Evolutionary conservation across 2,329 filamentous ascomycete genomes (phyloP), one percentile per base, ranked within the genome.

Genomic region (Samsoniella hepiali): DNA sequence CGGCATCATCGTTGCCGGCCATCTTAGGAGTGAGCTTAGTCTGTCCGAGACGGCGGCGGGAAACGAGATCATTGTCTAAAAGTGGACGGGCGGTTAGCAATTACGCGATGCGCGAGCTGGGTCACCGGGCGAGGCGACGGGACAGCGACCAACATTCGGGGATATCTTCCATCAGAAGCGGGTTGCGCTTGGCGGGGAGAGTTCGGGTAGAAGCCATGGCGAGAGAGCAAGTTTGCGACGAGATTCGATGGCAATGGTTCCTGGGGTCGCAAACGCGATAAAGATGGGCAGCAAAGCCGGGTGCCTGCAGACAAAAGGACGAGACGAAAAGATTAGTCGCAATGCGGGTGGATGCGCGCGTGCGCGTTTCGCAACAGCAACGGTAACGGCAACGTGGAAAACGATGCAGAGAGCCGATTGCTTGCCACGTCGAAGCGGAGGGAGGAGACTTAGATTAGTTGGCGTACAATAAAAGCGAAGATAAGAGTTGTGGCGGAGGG

Each of bases 11-110:
- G n/a, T 88, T 80, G 69, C 90, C 87, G 40, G 88, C 87, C 71
- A 92, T 88, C 79, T 93, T 95, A 59, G 93, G 88, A 10, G 89
- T 88, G 67, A 99, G 84, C 77, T 96, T 91, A 31, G 95, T 99
- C 78, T 97, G 93, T 54, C 94, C 95, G 53, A 99, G 84, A 69
- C 94, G 91, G 72, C 95, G 90, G 73, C 93, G 89, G 75, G 88
- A 81, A 67, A 97, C 86, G 63, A 97, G 87, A 65, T 91, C 89
- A 66, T 82, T 75, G 76, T 90, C 90, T 93, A 71, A 1, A 54
- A 17, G 59, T 53, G n/a, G 32, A 44, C 45, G 51, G 55, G 32
- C 57, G 17, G 29, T 51, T 66, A 58, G 61, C 36, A 45, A 36
- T 32, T 29, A 45, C 31, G 32, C 45, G 22, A 27, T 27, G 6